phyloP scores from a whole-genome alignment of 2,329 filamentous ascomycete genomes.

The Stachybotrys echinatus region DNA sequence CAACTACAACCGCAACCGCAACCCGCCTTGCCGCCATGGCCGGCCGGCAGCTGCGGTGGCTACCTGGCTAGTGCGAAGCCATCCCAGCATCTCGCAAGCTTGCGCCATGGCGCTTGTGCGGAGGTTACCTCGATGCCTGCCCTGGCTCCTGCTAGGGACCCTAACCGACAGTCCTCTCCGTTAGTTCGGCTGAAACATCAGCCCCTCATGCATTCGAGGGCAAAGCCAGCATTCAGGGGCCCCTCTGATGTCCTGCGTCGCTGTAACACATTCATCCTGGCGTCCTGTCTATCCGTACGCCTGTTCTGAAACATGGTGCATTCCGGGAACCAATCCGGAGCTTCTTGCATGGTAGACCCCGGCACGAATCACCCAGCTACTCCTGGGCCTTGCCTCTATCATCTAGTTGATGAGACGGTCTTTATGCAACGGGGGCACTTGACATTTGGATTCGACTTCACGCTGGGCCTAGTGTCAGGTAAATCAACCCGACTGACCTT shows the following conservation, averaged over 20 bases:
- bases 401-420: background rate
- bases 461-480: no score
- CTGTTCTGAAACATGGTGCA: slow-evolving; percentile 7
- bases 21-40: background rate
- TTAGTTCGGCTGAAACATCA: background rate
- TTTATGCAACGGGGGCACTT: no score
- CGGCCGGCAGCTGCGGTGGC: background rate
- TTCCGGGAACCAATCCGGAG: slow-evolving; percentile 5
- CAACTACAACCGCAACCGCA: no score
- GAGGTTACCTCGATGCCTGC: background rate
- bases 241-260: background rate
- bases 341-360: background rate
- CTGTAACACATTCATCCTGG: slow-evolving; percentile 4
- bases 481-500: no score
- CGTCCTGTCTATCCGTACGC: background rate
- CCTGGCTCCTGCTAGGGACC: no score
- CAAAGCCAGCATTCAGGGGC: no score
- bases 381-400: background rate
- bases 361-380: background rate
- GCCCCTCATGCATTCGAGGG: background rate
- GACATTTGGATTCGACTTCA: no score
- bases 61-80: background rate
- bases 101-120: background rate
- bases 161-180: background rate
- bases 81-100: background rate